These are phyloP conservation scores for Torrubiella hemipterigena DNA, from an alignment of 2,329 filamentous ascomycete genomes.

Conservation along the genomic window DNA sequence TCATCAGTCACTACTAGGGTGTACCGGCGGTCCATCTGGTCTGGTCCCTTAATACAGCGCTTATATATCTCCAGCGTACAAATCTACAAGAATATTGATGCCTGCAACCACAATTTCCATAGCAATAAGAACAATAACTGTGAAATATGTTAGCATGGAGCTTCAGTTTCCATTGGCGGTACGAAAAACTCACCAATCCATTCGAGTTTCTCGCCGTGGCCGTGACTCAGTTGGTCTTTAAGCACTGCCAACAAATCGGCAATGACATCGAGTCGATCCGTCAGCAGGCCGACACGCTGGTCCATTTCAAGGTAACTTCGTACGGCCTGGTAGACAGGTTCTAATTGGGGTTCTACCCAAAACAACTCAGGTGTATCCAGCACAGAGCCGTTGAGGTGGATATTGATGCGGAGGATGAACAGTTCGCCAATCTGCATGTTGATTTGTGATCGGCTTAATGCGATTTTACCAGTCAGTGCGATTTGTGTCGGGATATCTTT, in stretches of 20 bases:
- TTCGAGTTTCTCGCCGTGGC: slow-evolving; percentile 79
- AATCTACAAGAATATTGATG: slow-evolving; percentile 89
- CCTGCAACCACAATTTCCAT: slow-evolving; percentile 88
- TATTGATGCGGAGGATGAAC: slow-evolving; percentile 95
- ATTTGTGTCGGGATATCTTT: slow-evolving; percentile 91
- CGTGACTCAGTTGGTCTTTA: slow-evolving; percentile 90
- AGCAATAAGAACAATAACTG: slow-evolving; percentile 89
- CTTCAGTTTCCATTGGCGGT: neutral
- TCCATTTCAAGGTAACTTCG: slow-evolving; percentile 97
- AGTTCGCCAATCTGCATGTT: slow-evolving; percentile 99
- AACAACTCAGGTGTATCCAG: slow-evolving; percentile 95
- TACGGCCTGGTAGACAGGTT: slow-evolving; percentile 92
- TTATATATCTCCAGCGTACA: slow-evolving; percentile 46
- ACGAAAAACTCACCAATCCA: slow-evolving; percentile 65
- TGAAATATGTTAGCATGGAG: slow-evolving; percentile 8
- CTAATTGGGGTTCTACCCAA: slow-evolving; percentile 94
- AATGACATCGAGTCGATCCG: slow-evolving; percentile 82
- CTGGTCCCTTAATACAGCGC: too few species aligned
- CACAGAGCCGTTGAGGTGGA: slow-evolving; percentile 92
- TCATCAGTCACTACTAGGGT: too few species aligned
- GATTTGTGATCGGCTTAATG: slow-evolving; percentile 77
- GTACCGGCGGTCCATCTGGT: too few species aligned
- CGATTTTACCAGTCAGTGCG: slow-evolving; percentile 82
- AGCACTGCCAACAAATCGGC: slow-evolving; percentile 82
- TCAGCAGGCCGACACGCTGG: slow-evolving; percentile 79